Base-by-base conservation (phyloP, 2,329 filamentous ascomycete species). In the Calonectria pseudoturangicola region DNA sequence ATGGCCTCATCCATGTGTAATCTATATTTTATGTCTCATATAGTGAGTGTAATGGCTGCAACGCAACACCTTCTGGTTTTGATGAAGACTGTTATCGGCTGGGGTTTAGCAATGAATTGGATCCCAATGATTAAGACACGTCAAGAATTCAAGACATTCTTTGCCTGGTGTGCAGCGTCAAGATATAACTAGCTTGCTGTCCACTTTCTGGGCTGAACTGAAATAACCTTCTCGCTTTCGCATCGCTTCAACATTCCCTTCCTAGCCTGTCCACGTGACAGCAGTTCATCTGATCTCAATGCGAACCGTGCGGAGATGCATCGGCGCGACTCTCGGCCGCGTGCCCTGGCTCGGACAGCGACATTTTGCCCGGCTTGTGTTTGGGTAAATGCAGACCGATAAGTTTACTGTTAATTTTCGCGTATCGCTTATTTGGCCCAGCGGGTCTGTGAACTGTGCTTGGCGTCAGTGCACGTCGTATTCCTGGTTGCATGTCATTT, bases 361-460 rank as follows among this genome's bases (percentile, higher is more conserved):
- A 58, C 18, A 58, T 58, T 58, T 56, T 58, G 54, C 54, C 54
- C 54, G 54, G 15, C 15, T 58, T 39, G 12, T 25, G 33, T 18
- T 10, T 21, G 21, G 13, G 28, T 39, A 56, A 36, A 56, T n/a
- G 16, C 12, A 28, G 8, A 9, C 16, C 30, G 36, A 30, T n/a
- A 27, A 30, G 33, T 21, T 39, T 36, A 39, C 30, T 15, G 18
- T 30, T 56, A 9, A 3, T 21, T 36, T 39, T 33, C 51, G 45
- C 33, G 30, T 39, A 41, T 39, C 30, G 36, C 54, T 58, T 33
- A 41, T 39, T 58, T 58, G 54, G 10, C 15, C 30, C 13, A 16
- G 54, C 21, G 54, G 54, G 54, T 58, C 33, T 25, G 21, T 25
- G 33, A 4, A 5, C 33, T 6, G 28, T 8, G 51, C 30, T 12